Base-by-base conservation (phyloP, 257 asterid genomes). In the Ocimum tenuiflorum region DNA sequence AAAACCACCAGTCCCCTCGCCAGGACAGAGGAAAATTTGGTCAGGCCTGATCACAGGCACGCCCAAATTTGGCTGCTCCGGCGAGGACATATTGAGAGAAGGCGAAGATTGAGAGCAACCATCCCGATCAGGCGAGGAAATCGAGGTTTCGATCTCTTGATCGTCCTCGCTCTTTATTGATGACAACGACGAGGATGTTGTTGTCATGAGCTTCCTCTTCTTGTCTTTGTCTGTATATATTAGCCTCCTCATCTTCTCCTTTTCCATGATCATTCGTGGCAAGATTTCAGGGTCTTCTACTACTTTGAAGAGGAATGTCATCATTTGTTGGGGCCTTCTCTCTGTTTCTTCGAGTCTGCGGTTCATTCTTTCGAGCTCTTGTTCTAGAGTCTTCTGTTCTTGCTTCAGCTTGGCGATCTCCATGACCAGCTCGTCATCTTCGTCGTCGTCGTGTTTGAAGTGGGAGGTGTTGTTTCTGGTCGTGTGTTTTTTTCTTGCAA, bases 311-410 rank as follows among this genome's bases (percentile, higher is more conserved):
- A 91, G 47, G 79, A 91, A 91, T n/a, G 86, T 73, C 95, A 88
- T 83, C 92, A 91, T 78, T 35, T 88, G 95, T 20, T 81, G 87
- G 7, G 98, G 98, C n/a, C 96, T 70, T 43, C 80, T 78, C 83
- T 91, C 98, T 5, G 98, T 88, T 9, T 92, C 88, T 74, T 91
- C 95, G 0, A 91, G 76, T 74, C 98, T 71, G 24, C 63, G 81
- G 83, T 82, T 87, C 98, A 91, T 88, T 53, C 70, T 75, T 7
- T 77, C 78, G 8, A 91, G 78, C 70, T 86, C 86, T 41, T 62
- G 72, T 10, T 88, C 96, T 45, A 91, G 57, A 15, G 59, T 75
- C 72, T 73, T 78, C 48, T 91, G 98, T 47, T 91, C 98, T 22
- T 85, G 63, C 71, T 80, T 82, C 22, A 91, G 69, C 60, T 78